Evolutionary conservation across 495 filamentous ascomycete genomes (phyloP), one percentile per base, ranked within the genome.

Genomic region (Aspergillus sclerotiicarbonarius): DNA sequence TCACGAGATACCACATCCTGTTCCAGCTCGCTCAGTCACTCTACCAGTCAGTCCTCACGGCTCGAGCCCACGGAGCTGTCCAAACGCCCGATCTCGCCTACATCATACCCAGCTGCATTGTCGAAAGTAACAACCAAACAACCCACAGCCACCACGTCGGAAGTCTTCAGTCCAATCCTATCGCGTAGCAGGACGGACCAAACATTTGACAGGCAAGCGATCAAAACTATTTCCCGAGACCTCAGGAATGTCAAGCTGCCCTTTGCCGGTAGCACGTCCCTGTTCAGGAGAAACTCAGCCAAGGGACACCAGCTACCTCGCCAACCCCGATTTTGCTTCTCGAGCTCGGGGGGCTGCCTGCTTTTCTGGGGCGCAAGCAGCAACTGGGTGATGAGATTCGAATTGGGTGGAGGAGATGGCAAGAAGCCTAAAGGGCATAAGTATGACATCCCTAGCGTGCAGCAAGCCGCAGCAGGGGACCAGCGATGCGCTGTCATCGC

Each of bases 21-120:
- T 13, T 65, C 67, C 30, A 66, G 64, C 47, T 64, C 67, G 4
- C 56, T 66, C 3, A 69, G 64, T 30, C 58, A 63, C 32, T 69
- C 67, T 10, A 67, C 67, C 20, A 60, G 62, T 19, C 62, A 54
- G 18, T 64, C 64, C 16, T 69, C 66, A 0, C 65, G 52, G 29
- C 16, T 60, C 6, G 59, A 57, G 12, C 57, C 62, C 10, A 53
- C 50, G 0, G 64, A 67, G 15, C 21, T 44, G 13, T 52, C 54
- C 25, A 52, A 53, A 55, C 63, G 56, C 20, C 64, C 64, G 4
- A 51, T 60, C 9, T 61, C 64, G 33, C 60, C 60, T 1, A 33
- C 35, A 4, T 25, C 60, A 10, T 51, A 43, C 37, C 54, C 29
- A 1, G 16, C 54, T 10, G 50, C 44, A 1, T 41, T 63, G 25